phyloP scores from a whole-genome alignment of 1,139 yeast genomes.

The Taphrina pruni region DNA sequence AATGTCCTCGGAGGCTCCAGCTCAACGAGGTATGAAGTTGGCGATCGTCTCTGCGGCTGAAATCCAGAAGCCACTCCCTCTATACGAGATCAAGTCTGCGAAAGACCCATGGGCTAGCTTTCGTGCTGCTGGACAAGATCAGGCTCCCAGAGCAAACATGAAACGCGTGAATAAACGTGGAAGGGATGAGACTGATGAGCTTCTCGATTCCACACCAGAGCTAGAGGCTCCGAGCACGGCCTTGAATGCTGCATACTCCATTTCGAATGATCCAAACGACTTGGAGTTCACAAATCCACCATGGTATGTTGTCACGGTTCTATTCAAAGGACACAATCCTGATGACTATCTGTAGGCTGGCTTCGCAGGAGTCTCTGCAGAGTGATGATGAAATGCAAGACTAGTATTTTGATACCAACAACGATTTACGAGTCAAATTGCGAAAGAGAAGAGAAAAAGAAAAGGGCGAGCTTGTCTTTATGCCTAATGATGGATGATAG shows the following conservation, averaged over 20 bases:
- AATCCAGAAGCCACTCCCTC: conserved; percentile 19
- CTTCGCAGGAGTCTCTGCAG: conserved; percentile 26
- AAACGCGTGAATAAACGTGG: conserved; percentile 10
- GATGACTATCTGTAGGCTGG: conserved; percentile 3
- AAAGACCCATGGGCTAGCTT: conserved; percentile 33
- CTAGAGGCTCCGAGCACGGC: neutral
- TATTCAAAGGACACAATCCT: no score
- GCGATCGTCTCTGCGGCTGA: conserved; percentile 13
- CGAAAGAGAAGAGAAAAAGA: no score
- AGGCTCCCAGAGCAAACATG: neutral
- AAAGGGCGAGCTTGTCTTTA: neutral
- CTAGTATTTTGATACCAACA: neutral
- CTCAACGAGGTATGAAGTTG: conserved; percentile 16
- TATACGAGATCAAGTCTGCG: conserved; percentile 25
- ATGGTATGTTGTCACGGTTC: conserved; percentile 1
- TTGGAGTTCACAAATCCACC: conserved; percentile 33
- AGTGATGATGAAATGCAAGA: conserved; percentile 20
- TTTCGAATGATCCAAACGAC: conserved; percentile 20
- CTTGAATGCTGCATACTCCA: neutral
- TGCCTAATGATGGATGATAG: neutral
- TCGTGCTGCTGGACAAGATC: conserved; percentile 16
- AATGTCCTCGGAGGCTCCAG: neutral
- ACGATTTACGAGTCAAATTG: no score
- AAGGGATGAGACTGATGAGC: conserved; percentile 13
- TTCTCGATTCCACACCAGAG: neutral